Evolutionary conservation across 805 yeast genomes (phyloP).

Genomic region (Groenewaldozyma tartarivorans): DNA sequence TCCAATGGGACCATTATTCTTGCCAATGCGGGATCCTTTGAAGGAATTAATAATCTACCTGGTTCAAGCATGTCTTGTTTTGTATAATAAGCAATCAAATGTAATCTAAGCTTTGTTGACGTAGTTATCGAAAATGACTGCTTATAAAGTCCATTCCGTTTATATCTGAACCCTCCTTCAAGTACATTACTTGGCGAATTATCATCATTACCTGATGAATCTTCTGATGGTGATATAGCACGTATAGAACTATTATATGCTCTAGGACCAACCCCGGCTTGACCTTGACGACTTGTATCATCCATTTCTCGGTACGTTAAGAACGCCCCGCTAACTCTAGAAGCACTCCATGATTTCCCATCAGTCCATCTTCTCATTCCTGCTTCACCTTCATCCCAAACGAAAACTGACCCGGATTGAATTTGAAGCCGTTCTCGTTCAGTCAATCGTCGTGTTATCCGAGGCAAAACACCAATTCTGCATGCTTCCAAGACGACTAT

Average conservation of each 20-base stretch:
- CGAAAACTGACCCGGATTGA: slow-evolving; percentile 49
- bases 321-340: slow-evolving; percentile 56
- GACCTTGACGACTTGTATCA: slow-evolving; percentile 8
- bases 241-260: background rate
- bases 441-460: slow-evolving; percentile 46
- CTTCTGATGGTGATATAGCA: background rate
- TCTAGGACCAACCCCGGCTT: background rate
- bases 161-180: slow-evolving; percentile 23
- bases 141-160: slow-evolving; percentile 48
- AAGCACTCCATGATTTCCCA: slow-evolving; percentile 65
- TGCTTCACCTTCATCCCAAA: slow-evolving; percentile 65
- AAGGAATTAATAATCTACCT: slow-evolving; percentile 32
- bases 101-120: slow-evolving; percentile 42
- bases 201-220: background rate
- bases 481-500: slow-evolving; percentile 58
- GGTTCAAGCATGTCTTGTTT: slow-evolving; percentile 21
- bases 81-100: slow-evolving; percentile 47
- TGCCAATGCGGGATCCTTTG: slow-evolving; percentile 33
- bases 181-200: background rate
- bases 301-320: slow-evolving; percentile 57
- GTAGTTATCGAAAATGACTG: slow-evolving; percentile 54
- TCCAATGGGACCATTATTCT: slow-evolving; percentile 27
- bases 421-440: slow-evolving; percentile 47
- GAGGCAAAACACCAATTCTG: slow-evolving; percentile 44
- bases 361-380: slow-evolving; percentile 76